A percentile compares a stretch with the other conserved stretches of the same genome.
phyloP scores from a whole-genome alignment of 1,284 basidiomycete genomes.

The Ustilago esculenta region DNA sequence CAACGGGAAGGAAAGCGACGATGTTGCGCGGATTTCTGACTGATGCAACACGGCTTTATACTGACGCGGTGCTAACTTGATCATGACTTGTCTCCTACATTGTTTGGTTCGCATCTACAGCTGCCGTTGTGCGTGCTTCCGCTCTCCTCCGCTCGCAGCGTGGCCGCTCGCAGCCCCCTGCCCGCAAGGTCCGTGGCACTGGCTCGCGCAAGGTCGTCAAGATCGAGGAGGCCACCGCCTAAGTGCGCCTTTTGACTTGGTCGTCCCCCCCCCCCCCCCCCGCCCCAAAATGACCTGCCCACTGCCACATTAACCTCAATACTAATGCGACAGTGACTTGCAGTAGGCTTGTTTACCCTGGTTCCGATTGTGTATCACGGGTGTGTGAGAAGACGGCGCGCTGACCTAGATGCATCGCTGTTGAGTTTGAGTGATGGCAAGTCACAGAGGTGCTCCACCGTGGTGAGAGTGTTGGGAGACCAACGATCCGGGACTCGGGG shows the following conservation, averaged over 20 bases:
- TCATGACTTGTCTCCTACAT: too few relatives aligned
- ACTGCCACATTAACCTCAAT: conserved; percentile 1
- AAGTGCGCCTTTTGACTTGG: conserved; percentile 6
- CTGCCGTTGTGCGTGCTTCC: conserved; percentile 62
- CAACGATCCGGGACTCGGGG: conserved; percentile 4
- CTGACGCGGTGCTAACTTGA: too few relatives aligned
- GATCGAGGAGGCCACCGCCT: conserved; percentile 39
- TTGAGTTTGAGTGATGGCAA: neutral
- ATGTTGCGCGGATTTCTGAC: too few relatives aligned
- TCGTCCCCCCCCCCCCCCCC: neutral
- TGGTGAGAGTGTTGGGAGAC: neutral
- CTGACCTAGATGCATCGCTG: neutral
- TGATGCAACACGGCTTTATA: conserved; percentile 4
- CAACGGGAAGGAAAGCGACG: too few relatives aligned
- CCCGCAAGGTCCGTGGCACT: conserved; percentile 48
- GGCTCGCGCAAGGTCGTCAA: conserved; percentile 47
- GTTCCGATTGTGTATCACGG: neutral
- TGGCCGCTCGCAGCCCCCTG: conserved; percentile 42
- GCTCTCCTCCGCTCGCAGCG: conserved; percentile 60
- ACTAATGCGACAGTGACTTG: conserved; percentile 18
- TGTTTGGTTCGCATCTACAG: conserved; percentile 29
- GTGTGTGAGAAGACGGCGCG: too few relatives aligned
- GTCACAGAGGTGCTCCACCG: neutral
- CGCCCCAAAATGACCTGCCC: conserved; percentile 8
- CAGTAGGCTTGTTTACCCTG: conserved; percentile 4